Base-by-base conservation (phyloP, 2,329 filamentous ascomycete genomes). In the Atkinsonella texensis region DNA sequence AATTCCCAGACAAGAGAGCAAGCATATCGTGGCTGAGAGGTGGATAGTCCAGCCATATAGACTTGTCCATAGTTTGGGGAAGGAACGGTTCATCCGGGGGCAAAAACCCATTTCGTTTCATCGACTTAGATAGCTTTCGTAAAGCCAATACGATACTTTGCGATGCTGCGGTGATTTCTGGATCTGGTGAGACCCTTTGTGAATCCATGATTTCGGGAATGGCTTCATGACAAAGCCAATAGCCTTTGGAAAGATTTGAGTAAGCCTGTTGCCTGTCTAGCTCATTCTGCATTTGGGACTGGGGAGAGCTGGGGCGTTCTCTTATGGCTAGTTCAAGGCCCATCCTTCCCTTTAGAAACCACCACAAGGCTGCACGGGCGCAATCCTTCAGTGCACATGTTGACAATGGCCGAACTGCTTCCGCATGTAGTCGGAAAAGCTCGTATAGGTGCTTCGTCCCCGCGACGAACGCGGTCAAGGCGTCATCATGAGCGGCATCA, bases 271-370 rank as follows among this genome's bases (percentile, higher is more conserved):
- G 83, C 57, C 77, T 73, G 55, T 79, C 65, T 56, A 77, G 70
- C 56, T 80, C 72, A 56, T 73, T 76, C 59, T 76, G 70, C 62
- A 75, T 71, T 57, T 80, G 71, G 9, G 68, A 71, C 54, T 81
- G 75, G 4, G 76, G 72, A 7, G 65, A 60, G 39, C 49, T 63
- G 32, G 83, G 76, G 7, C 80, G 76, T 49, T 80, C 82, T 54
- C 87, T 77, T 46, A 94, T 82, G 40, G 84, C 74, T 12, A 70
- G 67, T 64, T 95, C 90, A 49, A 95, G 74, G 10, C 83, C 81
- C 61, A 83, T 80, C 55, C 89, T 83, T 18, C 89, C 90, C 58
- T 81, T 85, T 45, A 95, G 64, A 61, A 95, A 94, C 90, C 90
- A 96, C 90, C 90, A 96, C 0, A 87, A 72, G 3, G 81, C 83